Conservation (phyloP, 495 filamentous ascomycete genomes). For the Astrocystis sublimbata region DNA sequence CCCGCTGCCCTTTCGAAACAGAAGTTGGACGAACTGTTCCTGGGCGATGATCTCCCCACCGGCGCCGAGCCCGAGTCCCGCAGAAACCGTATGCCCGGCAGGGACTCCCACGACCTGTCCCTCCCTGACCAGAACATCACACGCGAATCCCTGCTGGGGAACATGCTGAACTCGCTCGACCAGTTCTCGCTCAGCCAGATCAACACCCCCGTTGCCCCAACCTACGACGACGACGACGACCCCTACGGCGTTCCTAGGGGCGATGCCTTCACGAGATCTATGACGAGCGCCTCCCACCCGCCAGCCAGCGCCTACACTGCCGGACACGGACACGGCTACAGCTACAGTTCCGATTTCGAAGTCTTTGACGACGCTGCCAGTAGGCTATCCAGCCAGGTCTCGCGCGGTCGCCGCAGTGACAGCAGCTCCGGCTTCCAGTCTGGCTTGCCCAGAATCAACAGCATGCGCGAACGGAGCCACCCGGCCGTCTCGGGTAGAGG, state of each 20-base stretch:
- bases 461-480: slow-evolving; percentile 52
- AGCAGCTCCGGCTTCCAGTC: slow-evolving; percentile 74
- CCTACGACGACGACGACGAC: slow-evolving; percentile 42
- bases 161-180: slow-evolving; percentile 88
- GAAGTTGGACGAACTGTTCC: slow-evolving; percentile 31
- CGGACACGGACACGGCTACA: slow-evolving; percentile 65
- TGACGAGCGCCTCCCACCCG: slow-evolving; percentile 24
- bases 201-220: slow-evolving; percentile 29
- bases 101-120: slow-evolving; percentile 88
- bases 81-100: slow-evolving; percentile 30
- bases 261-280: slow-evolving; percentile 27
- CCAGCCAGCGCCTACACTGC: slow-evolving; percentile 24
- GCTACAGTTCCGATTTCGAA: slow-evolving; percentile 71
- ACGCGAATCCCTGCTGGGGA: slow-evolving; percentile 85
- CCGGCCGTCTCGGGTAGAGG: slow-evolving; percentile 32
- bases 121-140: slow-evolving; percentile 71
- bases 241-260: slow-evolving; percentile 32
- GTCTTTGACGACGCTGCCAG: slow-evolving; percentile 62
- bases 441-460: slow-evolving; percentile 64
- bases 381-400: slow-evolving; percentile 57
- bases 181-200: slow-evolving; percentile 64
- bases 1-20: slow-evolving; percentile 19
- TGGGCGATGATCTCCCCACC: slow-evolving; percentile 27
- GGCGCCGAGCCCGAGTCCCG: slow-evolving; percentile 36
- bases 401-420: slow-evolving; percentile 72